Conservation (phyloP, 345 rosid species). For the Draba incana region DNA sequence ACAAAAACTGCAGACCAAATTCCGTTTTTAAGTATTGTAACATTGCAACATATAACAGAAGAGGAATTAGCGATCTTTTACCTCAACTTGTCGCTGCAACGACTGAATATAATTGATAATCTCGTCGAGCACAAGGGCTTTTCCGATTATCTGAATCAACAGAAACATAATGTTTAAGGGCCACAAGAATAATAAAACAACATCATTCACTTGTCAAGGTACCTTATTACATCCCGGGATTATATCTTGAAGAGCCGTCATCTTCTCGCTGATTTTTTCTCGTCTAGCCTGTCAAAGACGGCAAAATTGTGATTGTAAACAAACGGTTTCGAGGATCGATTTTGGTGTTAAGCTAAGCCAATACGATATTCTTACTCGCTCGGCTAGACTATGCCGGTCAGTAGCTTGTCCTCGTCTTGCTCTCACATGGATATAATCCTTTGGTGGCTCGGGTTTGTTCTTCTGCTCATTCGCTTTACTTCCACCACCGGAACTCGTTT, state of each 20-base stretch:
- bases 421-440: conserved; percentile 96
- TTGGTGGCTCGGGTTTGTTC: conserved; percentile 73
- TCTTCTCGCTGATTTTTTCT: conserved; percentile 94
- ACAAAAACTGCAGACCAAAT: conserved; percentile 67
- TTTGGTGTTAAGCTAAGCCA: neutral
- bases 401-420: conserved; percentile 99
- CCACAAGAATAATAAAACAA: neutral
- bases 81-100: conserved; percentile 95
- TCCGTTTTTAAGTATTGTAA: neutral
- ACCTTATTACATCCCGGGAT: conserved; percentile 98
- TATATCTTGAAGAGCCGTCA: conserved; percentile 94
- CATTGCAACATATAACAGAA: neutral
- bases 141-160: conserved; percentile 78
- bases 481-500: conserved; percentile 62
- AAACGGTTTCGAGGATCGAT: neutral
- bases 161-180: neutral
- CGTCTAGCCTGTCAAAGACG: conserved; percentile 76
- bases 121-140: conserved; percentile 97
- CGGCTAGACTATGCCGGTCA: conserved; percentile 97
- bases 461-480: conserved; percentile 51
- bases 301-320: neutral
- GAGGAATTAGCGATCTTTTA: conserved; percentile 31
- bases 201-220: conserved; percentile 17
- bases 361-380: conserved; percentile 60
- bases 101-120: conserved; percentile 96